These are phyloP conservation scores for Penicillium arizonense DNA, from an alignment of 495 filamentous ascomycete genomes.

Conservation along the genomic window DNA sequence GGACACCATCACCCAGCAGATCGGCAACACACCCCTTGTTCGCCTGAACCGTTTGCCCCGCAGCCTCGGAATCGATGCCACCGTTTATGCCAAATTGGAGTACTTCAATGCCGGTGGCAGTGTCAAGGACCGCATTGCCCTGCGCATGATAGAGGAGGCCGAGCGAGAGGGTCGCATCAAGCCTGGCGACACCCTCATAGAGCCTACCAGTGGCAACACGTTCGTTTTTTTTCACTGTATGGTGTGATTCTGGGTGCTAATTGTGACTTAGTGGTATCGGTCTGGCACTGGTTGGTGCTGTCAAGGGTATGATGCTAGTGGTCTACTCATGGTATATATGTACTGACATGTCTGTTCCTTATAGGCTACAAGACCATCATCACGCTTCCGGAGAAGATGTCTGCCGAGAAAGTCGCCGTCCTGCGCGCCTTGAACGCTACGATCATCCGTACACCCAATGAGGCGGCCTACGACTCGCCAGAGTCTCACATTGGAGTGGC, in stretches of 20 bases:
- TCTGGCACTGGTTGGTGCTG: constrained; percentile 85
- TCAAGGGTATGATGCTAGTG: constrained; percentile 62
- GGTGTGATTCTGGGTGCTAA: constrained; percentile 8
- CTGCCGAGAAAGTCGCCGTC: constrained; percentile 93
- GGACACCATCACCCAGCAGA: constrained; percentile 63
- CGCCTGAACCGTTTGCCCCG: constrained; percentile 89
- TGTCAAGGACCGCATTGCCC: constrained; percentile 95
- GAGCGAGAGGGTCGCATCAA: constrained; percentile 90
- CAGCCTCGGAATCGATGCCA: constrained; percentile 80
- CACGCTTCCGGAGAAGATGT: constrained; percentile 99
- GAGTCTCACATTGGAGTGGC: constrained; percentile 98
- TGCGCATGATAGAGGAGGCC: constrained; percentile 97
- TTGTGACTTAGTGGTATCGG: constrained; percentile 72
- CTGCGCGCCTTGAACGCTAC: constrained; percentile 90
- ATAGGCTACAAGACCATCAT: constrained; percentile 93
- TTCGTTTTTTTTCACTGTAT: constrained; percentile 35
- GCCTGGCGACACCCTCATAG: constrained; percentile 94
- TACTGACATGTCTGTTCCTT: constrained; percentile 2
- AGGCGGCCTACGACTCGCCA: constrained; percentile 89
- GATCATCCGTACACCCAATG: constrained; percentile 95
- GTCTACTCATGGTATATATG: neutral
- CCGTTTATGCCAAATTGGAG: constrained; percentile 93
- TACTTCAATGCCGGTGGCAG: constrained; percentile 97
- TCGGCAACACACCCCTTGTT: constrained; percentile 94
- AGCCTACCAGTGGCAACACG: constrained; percentile 97